These are phyloP conservation scores for Coemansia sp. DNA, from an alignment of 192 early-diverging fungal species.

Conservation along the genomic window DNA sequence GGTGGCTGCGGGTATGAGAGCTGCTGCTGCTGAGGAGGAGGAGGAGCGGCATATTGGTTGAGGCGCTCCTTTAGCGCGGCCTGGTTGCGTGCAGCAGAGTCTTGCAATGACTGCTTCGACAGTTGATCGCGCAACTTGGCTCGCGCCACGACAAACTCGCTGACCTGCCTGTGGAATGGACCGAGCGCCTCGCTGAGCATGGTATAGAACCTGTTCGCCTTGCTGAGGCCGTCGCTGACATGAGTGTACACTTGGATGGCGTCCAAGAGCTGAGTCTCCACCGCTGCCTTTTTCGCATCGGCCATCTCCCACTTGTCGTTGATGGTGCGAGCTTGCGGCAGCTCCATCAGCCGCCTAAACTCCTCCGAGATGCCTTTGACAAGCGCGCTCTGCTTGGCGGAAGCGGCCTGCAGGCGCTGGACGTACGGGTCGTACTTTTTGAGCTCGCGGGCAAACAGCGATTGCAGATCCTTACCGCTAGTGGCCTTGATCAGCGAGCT, in stretches of 20 bases:
- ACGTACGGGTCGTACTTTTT: constrained; percentile 87
- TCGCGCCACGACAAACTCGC: constrained; percentile 61
- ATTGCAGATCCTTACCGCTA: constrained; percentile 81
- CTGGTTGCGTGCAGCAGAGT: constrained; percentile 62
- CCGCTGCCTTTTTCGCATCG: constrained; percentile 63
- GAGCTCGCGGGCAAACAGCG: constrained; percentile 89
- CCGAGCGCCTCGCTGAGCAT: constrained; percentile 58
- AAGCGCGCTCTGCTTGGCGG: constrained; percentile 74
- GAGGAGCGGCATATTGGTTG: constrained; percentile 46
- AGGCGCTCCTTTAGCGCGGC: constrained; percentile 63
- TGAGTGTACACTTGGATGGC: constrained; percentile 68
- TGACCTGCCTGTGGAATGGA: constrained; percentile 49
- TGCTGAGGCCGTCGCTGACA: constrained; percentile 63
- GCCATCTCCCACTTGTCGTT: constrained; percentile 70
- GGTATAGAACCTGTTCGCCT: constrained; percentile 64
- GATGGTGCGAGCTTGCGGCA: constrained; percentile 67
- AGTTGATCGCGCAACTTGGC: constrained; percentile 59
- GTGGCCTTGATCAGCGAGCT: constrained; percentile 37
- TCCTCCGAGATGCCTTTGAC: constrained; percentile 76
- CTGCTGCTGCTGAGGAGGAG: constrained; percentile 12
- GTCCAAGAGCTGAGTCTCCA: constrained; percentile 71
- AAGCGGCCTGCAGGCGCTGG: constrained; percentile 71
- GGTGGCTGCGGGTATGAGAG: constrained; percentile 8
- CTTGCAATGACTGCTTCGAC: constrained; percentile 54
- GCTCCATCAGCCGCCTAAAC: constrained; percentile 76